Evolutionary conservation across 169 alveolate genomes (phyloP).

Genomic region (Eimeria maxima): DNA sequence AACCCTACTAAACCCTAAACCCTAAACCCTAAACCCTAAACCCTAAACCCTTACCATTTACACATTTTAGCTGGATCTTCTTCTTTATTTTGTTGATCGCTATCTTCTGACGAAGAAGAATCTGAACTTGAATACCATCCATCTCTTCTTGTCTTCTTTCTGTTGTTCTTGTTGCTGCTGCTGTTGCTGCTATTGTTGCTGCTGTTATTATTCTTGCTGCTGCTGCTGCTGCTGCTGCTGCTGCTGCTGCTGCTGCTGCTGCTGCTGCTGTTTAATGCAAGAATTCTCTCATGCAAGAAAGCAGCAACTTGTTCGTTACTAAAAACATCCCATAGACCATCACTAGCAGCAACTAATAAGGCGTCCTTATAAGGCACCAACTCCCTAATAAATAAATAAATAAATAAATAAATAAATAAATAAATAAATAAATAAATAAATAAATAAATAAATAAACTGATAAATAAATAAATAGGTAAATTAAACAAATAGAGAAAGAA

Average conservation of each 20-base stretch:
- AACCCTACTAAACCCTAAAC: no score
- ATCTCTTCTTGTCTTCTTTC: constrained; percentile 5
- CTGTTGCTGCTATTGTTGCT: not conserved
- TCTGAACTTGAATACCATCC: not conserved
- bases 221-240: not conserved
- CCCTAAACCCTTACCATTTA: no score
- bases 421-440: no score
- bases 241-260: not conserved
- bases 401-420: no score
- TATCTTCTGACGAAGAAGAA: not conserved
- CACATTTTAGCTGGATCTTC: no score
- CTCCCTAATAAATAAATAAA: not conserved
- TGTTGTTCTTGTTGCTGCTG: not conserved
- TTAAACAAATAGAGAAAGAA: no score
- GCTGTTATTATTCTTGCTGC: no score
- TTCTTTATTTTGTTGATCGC: no score
- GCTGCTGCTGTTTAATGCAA: no score
- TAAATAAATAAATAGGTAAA: no score
- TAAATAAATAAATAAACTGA: no score
- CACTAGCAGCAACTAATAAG: not conserved
- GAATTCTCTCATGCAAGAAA: not conserved
- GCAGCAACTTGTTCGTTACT: not conserved
- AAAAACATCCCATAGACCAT: constrained; percentile 15
- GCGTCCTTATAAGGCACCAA: not conserved
- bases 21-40: no score